A percentile compares a stretch with the other conserved stretches of the same genome.
Evolutionary conservation across 352 stramenopile species (phyloP).

Genomic region (Bremia lactucae): DNA sequence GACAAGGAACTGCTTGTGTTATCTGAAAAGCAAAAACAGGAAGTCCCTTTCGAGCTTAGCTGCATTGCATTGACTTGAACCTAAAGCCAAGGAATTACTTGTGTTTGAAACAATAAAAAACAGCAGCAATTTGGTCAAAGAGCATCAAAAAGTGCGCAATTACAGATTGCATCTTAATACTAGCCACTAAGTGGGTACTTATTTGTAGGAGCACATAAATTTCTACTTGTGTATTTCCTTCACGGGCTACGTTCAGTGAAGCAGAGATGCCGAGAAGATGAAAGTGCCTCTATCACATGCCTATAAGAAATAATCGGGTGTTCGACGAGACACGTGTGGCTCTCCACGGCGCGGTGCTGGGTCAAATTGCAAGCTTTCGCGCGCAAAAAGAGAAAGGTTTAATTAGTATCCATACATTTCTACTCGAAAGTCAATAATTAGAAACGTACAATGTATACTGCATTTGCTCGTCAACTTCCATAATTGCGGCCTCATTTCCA

Average conservation of each 20-base stretch:
- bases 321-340: conserved; percentile 87
- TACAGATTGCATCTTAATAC: too few relatives aligned
- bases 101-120: conserved; percentile 63
- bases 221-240: too few relatives aligned
- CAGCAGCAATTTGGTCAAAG: conserved; percentile 62
- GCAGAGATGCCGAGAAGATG: conserved; percentile 15
- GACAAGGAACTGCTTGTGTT: conserved; percentile 65
- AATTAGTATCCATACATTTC: background rate
- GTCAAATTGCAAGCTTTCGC: conserved; percentile 89
- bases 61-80: too few relatives aligned
- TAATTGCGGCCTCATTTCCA: conserved; percentile 96
- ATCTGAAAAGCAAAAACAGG: conserved; percentile 38
- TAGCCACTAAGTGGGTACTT: too few relatives aligned
- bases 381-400: conserved; percentile 7
- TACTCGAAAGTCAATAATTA: too few relatives aligned
- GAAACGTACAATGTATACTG: conserved; percentile 89
- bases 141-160: conserved; percentile 74
- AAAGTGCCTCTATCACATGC: conserved; percentile 6
- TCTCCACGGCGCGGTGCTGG: conserved; percentile 88
- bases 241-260: conserved; percentile 2
- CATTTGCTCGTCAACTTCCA: conserved; percentile 93
- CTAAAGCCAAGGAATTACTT: too few relatives aligned
- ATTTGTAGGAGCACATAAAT: too few relatives aligned
- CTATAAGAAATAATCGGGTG: conserved; percentile 94
- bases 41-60: conserved; percentile 25